Evolutionary conservation across 495 filamentous ascomycete genomes (phyloP).

Genomic region (Aspergillus carlsbadensis): DNA sequence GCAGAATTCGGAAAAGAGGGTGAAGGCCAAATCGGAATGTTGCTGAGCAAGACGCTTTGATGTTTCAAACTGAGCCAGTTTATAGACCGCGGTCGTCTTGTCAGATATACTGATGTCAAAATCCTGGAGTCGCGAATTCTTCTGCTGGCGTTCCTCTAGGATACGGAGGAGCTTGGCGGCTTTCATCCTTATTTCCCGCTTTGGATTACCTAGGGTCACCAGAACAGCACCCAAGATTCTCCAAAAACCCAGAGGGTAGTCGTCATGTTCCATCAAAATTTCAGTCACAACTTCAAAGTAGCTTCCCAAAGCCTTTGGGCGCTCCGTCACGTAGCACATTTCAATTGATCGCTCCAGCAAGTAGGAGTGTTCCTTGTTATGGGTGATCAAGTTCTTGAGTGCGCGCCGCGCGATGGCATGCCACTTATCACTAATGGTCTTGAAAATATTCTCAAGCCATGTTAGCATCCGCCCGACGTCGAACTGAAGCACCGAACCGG

Average conservation of each 20-base stretch:
- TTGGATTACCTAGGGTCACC: conserved; percentile 87
- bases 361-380: conserved; percentile 82
- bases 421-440: conserved; percentile 79
- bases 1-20: conserved; percentile 92
- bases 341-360: conserved; percentile 84
- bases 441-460: conserved; percentile 95
- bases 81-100: conserved; percentile 97
- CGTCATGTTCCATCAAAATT: conserved; percentile 74
- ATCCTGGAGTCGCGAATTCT: conserved; percentile 88
- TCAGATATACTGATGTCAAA: conserved; percentile 98
- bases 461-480: conserved; percentile 87
- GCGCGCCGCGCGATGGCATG: conserved; percentile 90
- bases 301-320: conserved; percentile 82
- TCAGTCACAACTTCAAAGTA: conserved; percentile 92
- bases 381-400: conserved; percentile 83
- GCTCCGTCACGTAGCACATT: conserved; percentile 71
- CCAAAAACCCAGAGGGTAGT: conserved; percentile 86
- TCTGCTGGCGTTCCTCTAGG: conserved; percentile 80
- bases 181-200: conserved; percentile 82
- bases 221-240: conserved; percentile 82
- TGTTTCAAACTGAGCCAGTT: conserved; percentile 93
- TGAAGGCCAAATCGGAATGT: conserved; percentile 84
- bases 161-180: conserved; percentile 80
- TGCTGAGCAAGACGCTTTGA: conserved; percentile 87
- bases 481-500: conserved; percentile 78